Evolutionary conservation across 345 rosid genomes (phyloP).

Genomic region (Eucalyptus cloeziana): DNA sequence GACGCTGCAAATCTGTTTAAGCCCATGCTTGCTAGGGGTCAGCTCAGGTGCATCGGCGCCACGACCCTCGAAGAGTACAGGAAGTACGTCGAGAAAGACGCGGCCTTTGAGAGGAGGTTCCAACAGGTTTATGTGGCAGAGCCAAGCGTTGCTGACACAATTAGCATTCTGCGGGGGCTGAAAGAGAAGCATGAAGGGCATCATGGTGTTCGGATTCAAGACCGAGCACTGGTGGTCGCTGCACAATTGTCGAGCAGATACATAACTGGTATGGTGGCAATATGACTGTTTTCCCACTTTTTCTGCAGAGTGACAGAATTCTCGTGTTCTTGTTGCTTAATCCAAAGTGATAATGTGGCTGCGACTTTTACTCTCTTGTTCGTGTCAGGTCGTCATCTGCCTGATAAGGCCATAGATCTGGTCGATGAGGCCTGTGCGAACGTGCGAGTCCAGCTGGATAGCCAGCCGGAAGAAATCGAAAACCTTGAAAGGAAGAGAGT

Average conservation of each 20-base stretch:
- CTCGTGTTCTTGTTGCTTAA: not conserved
- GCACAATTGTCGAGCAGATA: constrained; percentile 84
- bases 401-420: constrained; percentile 90
- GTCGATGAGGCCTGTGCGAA: constrained; percentile 96
- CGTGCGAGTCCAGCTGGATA: constrained; percentile 84
- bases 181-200: constrained; percentile 93
- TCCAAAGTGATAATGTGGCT: not conserved
- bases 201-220: constrained; percentile 84
- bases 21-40: constrained; percentile 95
- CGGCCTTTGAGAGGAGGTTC: constrained; percentile 81
- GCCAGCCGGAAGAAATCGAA: constrained; percentile 93
- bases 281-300: not conserved
- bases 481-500: constrained; percentile 74
- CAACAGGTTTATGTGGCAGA: constrained; percentile 91
- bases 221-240: constrained; percentile 70
- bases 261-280: constrained; percentile 48
- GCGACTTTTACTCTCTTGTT: not conserved
- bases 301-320: constrained; percentile 24
- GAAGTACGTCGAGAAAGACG: constrained; percentile 87
- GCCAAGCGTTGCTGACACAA: constrained; percentile 72
- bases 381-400: constrained; percentile 16
- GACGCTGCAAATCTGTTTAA: constrained; percentile 92
- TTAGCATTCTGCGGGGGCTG: constrained; percentile 79
- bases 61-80: constrained; percentile 82
- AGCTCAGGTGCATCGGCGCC: constrained; percentile 85